phyloP scores from a whole-genome alignment of 371 early-diverging fungal species.

The Cokeromyces recurvatus region DNA sequence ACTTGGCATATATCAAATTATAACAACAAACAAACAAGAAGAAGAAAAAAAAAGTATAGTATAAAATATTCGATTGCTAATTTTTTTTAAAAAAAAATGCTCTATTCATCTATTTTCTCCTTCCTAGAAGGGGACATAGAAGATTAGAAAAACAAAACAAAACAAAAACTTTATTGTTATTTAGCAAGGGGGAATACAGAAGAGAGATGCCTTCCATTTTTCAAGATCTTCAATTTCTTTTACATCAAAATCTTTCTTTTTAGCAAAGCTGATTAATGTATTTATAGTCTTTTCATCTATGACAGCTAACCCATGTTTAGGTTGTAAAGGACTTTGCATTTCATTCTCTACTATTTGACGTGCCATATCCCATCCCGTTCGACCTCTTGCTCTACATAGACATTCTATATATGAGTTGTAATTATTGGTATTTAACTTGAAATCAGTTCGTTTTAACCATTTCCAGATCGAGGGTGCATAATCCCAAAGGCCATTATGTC shows the following conservation, averaged over 20 bases:
- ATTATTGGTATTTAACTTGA: conserved; percentile 33
- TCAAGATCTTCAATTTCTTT: conserved; percentile 19
- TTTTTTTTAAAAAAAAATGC: too few relatives aligned
- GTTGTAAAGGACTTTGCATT: conserved; percentile 16
- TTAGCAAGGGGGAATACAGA: too few relatives aligned
- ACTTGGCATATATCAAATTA: too few relatives aligned
- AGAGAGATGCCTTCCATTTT: conserved; percentile 20
- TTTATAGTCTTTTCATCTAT: conserved; percentile 39
- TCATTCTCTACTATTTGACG: conserved; percentile 15
- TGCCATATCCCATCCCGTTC: conserved; percentile 31
- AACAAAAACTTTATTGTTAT: too few relatives aligned
- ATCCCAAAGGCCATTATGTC: conserved; percentile 22
- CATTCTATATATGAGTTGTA: conserved; percentile 45
- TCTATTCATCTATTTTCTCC: too few relatives aligned
- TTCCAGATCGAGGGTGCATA: conserved; percentile 32
- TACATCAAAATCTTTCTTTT: conserved; percentile 20
- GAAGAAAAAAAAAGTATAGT: too few relatives aligned
- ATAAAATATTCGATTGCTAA: too few relatives aligned
- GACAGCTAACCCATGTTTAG: neutral
- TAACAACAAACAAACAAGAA: too few relatives aligned
- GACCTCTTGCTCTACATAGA: conserved; percentile 27
- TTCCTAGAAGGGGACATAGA: too few relatives aligned
- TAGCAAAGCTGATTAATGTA: conserved; percentile 39
- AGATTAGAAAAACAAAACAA: too few relatives aligned
- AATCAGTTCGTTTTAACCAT: conserved; percentile 10